Base-by-base conservation (phyloP, 225 moss, liverwort and hornwort genomes). In the Marchantia polymorpha region DNA sequence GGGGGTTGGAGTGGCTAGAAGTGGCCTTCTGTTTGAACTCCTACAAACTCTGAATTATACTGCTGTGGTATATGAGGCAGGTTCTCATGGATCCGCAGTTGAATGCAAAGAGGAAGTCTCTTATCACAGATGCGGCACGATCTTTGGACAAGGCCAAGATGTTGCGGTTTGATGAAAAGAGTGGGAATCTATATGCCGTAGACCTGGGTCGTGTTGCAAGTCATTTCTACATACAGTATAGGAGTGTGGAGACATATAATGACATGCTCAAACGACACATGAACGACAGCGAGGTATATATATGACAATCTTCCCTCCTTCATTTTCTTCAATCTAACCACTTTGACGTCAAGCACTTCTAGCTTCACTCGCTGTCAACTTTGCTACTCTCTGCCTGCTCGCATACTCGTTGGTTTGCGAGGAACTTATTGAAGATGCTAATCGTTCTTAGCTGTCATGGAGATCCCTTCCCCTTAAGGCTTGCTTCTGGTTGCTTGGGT, bases 221-320 rank as follows among this genome's bases (percentile, higher is more conserved):
- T 85, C 99, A 99, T 82, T 99, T 90, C 87, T 99, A 99, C 76
- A 95, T 99, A 70, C 99, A 91, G 79, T 99, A 99, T 73, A 95
- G 90, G 52, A 99, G 99, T 89, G 99, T 99, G 76, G 95, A 99
- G 86, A 93, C 89, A 48, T 99, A 99, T 85, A 99, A 99, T 83
- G 99, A 99, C 56, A 99, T 99, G 95, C 99, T 99, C 29, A 99
- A 91, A 84, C 85, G 92, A 64, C 99, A 99, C 78, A 99, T 99
- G 99, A 99, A 91, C 82, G 99, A 99, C 61, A 90, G 89, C 77
- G 95, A 99, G 97, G 94, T 96, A 78, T 12, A 11, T 52, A 13
- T 12, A 26, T 19, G 19, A 66, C 15, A 66, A 26, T 66, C 39
- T 2, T 39, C 39, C 39, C 39, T 39, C 39, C 39, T 39, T 39